Percentiles rank a stretch among this genome's conserved stretches.
Evolutionary conservation across 2,329 filamentous ascomycete species (phyloP).

Genomic region (Exophiala alcalophila): DNA sequence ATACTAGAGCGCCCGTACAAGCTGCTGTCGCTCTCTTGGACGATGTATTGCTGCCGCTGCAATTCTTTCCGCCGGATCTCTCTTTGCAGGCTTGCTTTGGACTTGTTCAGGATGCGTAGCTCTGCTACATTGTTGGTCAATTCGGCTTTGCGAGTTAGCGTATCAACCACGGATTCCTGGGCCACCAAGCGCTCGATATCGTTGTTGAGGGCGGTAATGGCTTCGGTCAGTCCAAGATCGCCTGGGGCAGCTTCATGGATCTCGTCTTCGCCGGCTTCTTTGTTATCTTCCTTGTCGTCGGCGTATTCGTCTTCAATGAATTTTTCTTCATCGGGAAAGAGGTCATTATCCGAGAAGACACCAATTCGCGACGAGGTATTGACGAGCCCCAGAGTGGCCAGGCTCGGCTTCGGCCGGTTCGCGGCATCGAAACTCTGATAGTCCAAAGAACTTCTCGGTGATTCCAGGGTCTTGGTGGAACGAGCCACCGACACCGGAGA

Average conservation of each 20-base stretch:
- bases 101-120: constrained; percentile 85
- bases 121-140: constrained; percentile 96
- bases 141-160: constrained; percentile 88
- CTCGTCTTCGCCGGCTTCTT: constrained; percentile 68
- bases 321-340: constrained; percentile 85
- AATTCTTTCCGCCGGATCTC: constrained; percentile 93
- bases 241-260: constrained; percentile 93
- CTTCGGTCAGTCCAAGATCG: constrained; percentile 88
- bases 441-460: constrained; percentile 63
- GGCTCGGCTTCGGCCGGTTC: constrained; percentile 70
- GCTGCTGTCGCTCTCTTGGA: constrained; percentile 97
- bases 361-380: constrained; percentile 82
- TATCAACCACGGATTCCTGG: constrained; percentile 88
- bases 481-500: constrained; percentile 50
- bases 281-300: constrained; percentile 58
- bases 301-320: constrained; percentile 83
- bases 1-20: constrained; percentile 88
- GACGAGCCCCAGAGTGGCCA: constrained; percentile 86
- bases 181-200: constrained; percentile 86
- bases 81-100: constrained; percentile 84
- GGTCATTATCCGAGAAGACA: constrained; percentile 85
- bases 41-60: constrained; percentile 92
- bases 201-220: constrained; percentile 79
- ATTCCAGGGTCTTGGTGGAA: constrained; percentile 57
- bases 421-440: constrained; percentile 45